Base-by-base conservation (phyloP, 148 eudicot genomes). In the Nyssa sinensis region DNA sequence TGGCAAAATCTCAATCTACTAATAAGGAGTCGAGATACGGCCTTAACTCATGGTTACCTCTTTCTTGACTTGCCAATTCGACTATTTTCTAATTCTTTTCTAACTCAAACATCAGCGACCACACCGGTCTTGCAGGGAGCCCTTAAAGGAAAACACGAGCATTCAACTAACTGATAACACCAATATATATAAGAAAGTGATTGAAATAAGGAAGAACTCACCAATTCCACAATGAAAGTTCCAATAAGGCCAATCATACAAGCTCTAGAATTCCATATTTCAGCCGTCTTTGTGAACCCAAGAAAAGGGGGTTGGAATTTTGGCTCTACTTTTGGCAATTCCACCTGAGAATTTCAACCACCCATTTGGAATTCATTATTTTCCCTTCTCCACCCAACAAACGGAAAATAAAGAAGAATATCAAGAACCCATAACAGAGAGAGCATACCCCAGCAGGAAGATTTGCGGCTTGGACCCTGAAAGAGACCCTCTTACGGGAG, bases 191-290 rank as follows among this genome's bases (percentile, higher is more conserved):
- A 30, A 59, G 19, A 49, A 35, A 35, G 10, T 66, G 63, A 41
- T 44, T 31, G 10, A 55, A 65, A 19, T 25, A 61, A 49, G 21
- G 41, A 33, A 8, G 37, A n/a, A 67, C 75, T 67, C 63, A 91
- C 98, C 76, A 94, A 77, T 79, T 94, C 98, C 5, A 94, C 91
- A 64, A 94, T 87, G 78, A 94, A 94, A 27, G 92, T 86, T 23
- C 98, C 98, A 39, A 92, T 88, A 57, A 94, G 96, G 1, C 98
- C 97, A 32, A 94, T 90, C 97, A 94, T 94, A 75, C 97, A 90
- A 72, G 98, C 97, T 84, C 96, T 88, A 11, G 98, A 94, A 80
- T 94, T 94, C 97, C 97, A 94, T 24, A 79, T 75, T 70, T 92
- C 98, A 53, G 97, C 98, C 24, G 91, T 92, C 53, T 32, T 87